phyloP scores from a whole-genome alignment of 495 filamentous ascomycete genomes.

The Cladorrhinum samala region DNA sequence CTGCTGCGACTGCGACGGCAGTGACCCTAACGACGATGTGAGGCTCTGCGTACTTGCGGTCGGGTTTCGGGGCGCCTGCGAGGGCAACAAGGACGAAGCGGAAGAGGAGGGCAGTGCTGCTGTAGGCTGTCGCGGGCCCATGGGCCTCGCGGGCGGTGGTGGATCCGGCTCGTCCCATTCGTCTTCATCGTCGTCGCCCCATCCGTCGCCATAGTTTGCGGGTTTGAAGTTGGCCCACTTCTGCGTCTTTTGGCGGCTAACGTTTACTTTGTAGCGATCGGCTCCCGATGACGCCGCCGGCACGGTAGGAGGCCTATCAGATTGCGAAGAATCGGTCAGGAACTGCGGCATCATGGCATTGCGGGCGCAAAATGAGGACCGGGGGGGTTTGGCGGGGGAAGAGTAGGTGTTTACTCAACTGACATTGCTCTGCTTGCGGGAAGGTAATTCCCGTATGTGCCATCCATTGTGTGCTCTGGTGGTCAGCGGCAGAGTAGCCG shows the following conservation, averaged over 20 bases:
- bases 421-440: slow-evolving; percentile 18
- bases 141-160: slow-evolving; percentile 28
- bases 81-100: slow-evolving; percentile 4
- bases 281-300: slow-evolving; percentile 17
- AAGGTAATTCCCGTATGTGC: slow-evolving; percentile 30
- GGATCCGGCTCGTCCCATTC: slow-evolving; percentile 54
- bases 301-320: slow-evolving; percentile 24
- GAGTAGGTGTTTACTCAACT: slow-evolving; percentile 1
- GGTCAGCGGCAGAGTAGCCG: slow-evolving; percentile 1
- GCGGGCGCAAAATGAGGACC: slow-evolving; percentile 3
- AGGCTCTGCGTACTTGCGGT: slow-evolving; percentile 15
- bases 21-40: slow-evolving; percentile 9
- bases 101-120: slow-evolving; percentile 2
- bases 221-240: slow-evolving; percentile 92
- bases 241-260: slow-evolving; percentile 84
- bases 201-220: slow-evolving; percentile 84
- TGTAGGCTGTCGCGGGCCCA: slow-evolving; percentile 19
- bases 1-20: slow-evolving; percentile 19
- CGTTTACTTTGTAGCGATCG: slow-evolving; percentile 58
- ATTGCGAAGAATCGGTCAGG: background rate
- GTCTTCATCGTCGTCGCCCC: slow-evolving; percentile 84
- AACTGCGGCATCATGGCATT: background rate
- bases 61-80: slow-evolving; percentile 11
- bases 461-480: slow-evolving; percentile 22
- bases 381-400: slow-evolving; percentile 1